Base-by-base conservation (phyloP, 305 asterid genomes). In the Fraxinus ornus region DNA sequence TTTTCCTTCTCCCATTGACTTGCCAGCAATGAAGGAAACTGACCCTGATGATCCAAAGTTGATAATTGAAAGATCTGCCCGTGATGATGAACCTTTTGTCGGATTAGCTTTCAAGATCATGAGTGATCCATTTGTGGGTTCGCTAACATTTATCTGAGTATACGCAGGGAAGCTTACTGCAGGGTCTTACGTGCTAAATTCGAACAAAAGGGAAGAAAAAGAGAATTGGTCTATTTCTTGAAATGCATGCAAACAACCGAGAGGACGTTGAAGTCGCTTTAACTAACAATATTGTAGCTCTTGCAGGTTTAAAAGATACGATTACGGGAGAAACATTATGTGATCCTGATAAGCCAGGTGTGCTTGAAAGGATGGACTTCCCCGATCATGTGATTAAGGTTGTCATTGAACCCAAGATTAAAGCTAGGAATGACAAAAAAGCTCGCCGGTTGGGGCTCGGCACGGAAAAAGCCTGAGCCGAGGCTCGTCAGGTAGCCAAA, bases 371-470 rank as follows among this genome's bases (percentile, higher is more conserved):
- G 78, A 96, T 96, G 99, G 99, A 94, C 85, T 96, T 96, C 91
- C 98, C 98, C 2, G 99, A 94, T 80, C 99, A 97, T 74, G 99
- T 96, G 71, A 96, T 96, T 82, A 96, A 96, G 92, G 98, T 96
- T 83, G 99, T 98, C 13, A 96, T 96, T 68, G 98, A 96, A 84
- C 98, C 99, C 21, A 96, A 96, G 26, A 24, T 24, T 24, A 24
- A 24, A 24, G 26, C 26, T 24, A 24, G 26, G 26, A 1, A 24
- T 24, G 26, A 24, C 26, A n/a, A 24, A 24, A 24, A 24, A 24
- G 26, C 26, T 24, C 26, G 26, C 26, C 1, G 1, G 26, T 24
- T 24, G 0, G 26, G 26, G 26, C 26, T 24, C 26, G 26, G 1
- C 26, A 24, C 26, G 1, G 26, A n/a, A 24, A 24, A 24, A 24